phyloP scores from a whole-genome alignment of 495 filamentous ascomycete species.

The Massariosphaeria phaeospora region DNA sequence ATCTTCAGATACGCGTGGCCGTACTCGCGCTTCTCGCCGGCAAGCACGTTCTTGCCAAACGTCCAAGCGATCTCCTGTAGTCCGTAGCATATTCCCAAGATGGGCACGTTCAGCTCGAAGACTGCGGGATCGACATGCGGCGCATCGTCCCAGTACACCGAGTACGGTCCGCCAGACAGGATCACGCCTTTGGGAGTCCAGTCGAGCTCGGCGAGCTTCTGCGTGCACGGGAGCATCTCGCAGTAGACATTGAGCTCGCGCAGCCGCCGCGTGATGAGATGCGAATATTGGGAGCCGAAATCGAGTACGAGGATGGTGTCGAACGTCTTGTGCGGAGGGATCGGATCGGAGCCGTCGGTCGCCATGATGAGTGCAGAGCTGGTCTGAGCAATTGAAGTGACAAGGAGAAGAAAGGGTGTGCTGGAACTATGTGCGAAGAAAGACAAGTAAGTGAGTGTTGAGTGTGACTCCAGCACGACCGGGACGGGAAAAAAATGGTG shows the following conservation, averaged over 20 bases:
- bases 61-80: slow-evolving; percentile 80
- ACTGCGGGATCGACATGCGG: slow-evolving; percentile 75
- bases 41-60: slow-evolving; percentile 63
- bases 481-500: slow-evolving; percentile 7
- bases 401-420: not conserved
- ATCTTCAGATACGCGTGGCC: slow-evolving; percentile 59
- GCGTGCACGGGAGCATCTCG: slow-evolving; percentile 91
- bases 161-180: slow-evolving; percentile 70
- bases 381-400: not conserved
- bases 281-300: slow-evolving; percentile 64
- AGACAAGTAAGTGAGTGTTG: slow-evolving; percentile 1
- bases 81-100: slow-evolving; percentile 78
- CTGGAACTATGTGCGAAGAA: no score
- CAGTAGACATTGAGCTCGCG: slow-evolving; percentile 79
- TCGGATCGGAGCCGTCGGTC: slow-evolving; percentile 37
- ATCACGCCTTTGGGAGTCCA: slow-evolving; percentile 82
- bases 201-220: slow-evolving; percentile 69
- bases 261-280: slow-evolving; percentile 72
- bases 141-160: slow-evolving; percentile 65
- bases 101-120: slow-evolving; percentile 71
- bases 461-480: not conserved
- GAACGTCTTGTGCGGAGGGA: slow-evolving; percentile 53
- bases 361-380: slow-evolving; percentile 30
- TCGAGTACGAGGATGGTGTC: slow-evolving; percentile 65
- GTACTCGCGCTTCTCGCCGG: slow-evolving; percentile 68